Percentiles rank a stretch among this genome's conserved stretches.
These are phyloP conservation scores for Malassezia japonica DNA, from an alignment of 1,284 basidiomycete genomes.

Conservation along the genomic window DNA sequence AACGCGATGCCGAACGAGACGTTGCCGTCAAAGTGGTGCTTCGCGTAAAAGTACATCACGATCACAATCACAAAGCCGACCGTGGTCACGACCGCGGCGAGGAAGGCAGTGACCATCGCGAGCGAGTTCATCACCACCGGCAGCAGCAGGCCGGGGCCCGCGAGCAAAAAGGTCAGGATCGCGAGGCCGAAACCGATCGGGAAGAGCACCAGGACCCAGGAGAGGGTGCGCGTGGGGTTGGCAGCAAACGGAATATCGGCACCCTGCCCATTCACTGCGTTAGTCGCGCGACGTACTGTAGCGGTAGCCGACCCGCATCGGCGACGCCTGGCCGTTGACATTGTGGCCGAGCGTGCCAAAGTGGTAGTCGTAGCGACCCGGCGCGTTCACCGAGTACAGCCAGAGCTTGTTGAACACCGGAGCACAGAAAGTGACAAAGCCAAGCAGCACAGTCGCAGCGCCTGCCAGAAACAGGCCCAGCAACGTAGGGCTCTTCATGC, in stretches of 20 bases:
- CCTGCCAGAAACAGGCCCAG: constrained; percentile 1
- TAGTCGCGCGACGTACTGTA: neutral
- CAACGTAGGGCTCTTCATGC: constrained; percentile 1
- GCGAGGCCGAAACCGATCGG: constrained; percentile 15
- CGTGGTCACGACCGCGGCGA: neutral
- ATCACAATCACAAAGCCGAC: constrained; percentile 11
- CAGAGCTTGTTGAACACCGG: constrained; percentile 8
- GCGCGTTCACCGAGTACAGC: neutral
- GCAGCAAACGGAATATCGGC: too few relatives aligned
- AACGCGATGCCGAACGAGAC: constrained; percentile 8
- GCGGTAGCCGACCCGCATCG: constrained; percentile 6
- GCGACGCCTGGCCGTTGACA: neutral
- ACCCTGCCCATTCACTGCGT: too few relatives aligned
- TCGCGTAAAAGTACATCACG: neutral
- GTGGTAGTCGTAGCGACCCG: neutral
- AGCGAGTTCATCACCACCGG: neutral
- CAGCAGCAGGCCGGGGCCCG: neutral
- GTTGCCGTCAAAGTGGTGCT: neutral
- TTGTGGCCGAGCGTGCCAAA: constrained; percentile 14
- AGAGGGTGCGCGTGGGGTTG: neutral
- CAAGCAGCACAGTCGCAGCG: constrained; percentile 12
- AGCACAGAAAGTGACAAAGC: constrained; percentile 9
- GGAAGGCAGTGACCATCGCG: neutral
- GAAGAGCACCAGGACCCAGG: constrained; percentile 12
- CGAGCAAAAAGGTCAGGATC: neutral